phyloP scores from a whole-genome alignment of 1,284 basidiomycete species.

The Ustilago bromivora region DNA sequence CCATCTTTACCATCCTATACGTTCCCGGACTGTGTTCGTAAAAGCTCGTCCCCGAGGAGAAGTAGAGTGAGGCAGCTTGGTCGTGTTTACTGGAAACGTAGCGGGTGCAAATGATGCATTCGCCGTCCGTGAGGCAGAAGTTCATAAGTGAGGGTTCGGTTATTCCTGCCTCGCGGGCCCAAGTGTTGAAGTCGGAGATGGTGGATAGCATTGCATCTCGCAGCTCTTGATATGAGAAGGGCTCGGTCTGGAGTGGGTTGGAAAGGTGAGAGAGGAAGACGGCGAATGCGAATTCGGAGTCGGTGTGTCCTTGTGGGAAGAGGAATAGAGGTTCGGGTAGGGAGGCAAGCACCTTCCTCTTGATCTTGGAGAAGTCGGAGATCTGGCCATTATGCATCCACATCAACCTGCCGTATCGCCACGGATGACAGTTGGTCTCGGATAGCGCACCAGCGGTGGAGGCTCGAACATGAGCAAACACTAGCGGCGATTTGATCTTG shows the following conservation, averaged over 20 bases:
- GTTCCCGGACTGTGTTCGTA: slow-evolving; percentile 77
- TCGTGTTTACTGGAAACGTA: slow-evolving; percentile 92
- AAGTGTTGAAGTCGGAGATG: slow-evolving; percentile 60
- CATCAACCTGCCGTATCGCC: slow-evolving; percentile 65
- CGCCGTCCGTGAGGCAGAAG: slow-evolving; percentile 94
- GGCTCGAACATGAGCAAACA: slow-evolving; percentile 65
- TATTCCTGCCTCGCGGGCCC: slow-evolving; percentile 58
- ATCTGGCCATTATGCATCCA: slow-evolving; percentile 69
- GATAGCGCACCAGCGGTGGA: slow-evolving; percentile 62
- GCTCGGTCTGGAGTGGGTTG: slow-evolving; percentile 38
- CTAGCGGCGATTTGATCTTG: slow-evolving; percentile 66
- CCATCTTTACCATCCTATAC: slow-evolving; percentile 78
- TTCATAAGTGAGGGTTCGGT: slow-evolving; percentile 86
- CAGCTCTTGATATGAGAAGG: slow-evolving; percentile 54
- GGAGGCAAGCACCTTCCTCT: slow-evolving; percentile 53
- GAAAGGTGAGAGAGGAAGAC: slow-evolving; percentile 61
- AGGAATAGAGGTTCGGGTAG: slow-evolving; percentile 62
- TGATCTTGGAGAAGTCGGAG: slow-evolving; percentile 59
- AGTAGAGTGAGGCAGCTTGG: slow-evolving; percentile 95
- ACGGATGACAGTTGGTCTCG: slow-evolving; percentile 67
- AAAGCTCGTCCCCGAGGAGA: slow-evolving; percentile 89
- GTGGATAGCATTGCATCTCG: slow-evolving; percentile 61
- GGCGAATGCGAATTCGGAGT: slow-evolving; percentile 64
- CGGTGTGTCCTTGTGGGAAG: slow-evolving; percentile 65
- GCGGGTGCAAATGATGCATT: slow-evolving; percentile 90